Conservation (phyloP, 2,329 filamentous ascomycete species). For the Talaromyces sp. region DNA sequence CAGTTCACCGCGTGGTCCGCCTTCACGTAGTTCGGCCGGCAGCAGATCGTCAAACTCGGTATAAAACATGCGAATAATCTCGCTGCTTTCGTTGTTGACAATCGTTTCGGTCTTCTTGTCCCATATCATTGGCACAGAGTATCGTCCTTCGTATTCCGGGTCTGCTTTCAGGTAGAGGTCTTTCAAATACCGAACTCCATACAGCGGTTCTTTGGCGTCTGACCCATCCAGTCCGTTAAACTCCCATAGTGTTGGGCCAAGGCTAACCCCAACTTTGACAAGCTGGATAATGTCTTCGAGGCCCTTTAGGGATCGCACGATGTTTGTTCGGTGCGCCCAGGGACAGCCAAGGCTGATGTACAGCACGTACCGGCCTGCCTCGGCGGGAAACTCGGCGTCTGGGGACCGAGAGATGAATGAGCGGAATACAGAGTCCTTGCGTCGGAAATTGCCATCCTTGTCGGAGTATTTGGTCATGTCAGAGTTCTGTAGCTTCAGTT, state of each 20-base stretch:
- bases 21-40: conserved; percentile 52
- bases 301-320: conserved; percentile 47
- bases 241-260: conserved; percentile 60
- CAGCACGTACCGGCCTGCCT: conserved; percentile 56
- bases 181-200: conserved; percentile 65
- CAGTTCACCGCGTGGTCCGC: conserved; percentile 48
- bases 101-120: conserved; percentile 70
- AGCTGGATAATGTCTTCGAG: conserved; percentile 47
- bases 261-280: conserved; percentile 36
- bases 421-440: conserved; percentile 53
- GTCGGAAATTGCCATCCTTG: conserved; percentile 48
- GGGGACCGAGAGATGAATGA: conserved; percentile 50
- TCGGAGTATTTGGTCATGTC: conserved; percentile 26
- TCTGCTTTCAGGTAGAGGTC: conserved; percentile 71
- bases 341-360: conserved; percentile 60
- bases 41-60: conserved; percentile 67
- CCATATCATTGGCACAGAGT: conserved; percentile 78
- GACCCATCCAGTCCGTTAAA: conserved; percentile 62
- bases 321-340: conserved; percentile 54
- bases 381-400: conserved; percentile 51
- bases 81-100: conserved; percentile 81
- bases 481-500: neutral
- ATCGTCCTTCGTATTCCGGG: conserved; percentile 64
- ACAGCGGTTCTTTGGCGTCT: conserved; percentile 60
- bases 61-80: conserved; percentile 82